These are phyloP conservation scores for Melaleuca alternifolia DNA, from an alignment of 345 rosid species.

Conservation along the genomic window DNA sequence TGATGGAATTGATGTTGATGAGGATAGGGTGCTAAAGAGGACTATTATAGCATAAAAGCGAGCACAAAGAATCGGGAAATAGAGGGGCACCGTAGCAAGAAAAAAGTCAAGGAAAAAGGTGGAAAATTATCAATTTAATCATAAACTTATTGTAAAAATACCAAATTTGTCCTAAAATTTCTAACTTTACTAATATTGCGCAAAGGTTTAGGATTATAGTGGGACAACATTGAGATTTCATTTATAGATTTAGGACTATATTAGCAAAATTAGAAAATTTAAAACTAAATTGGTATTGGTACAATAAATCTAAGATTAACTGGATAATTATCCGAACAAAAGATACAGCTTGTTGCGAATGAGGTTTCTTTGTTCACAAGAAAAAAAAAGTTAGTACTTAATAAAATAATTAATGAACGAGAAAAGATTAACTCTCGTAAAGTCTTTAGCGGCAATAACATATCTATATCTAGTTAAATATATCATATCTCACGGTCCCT, in stretches of 20 bases:
- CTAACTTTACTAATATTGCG: no score
- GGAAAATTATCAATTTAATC: neutral
- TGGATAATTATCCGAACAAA: neutral
- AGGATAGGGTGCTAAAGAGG: neutral
- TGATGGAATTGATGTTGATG: neutral
- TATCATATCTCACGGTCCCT: neutral
- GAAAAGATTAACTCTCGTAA: neutral
- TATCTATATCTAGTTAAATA: no score
- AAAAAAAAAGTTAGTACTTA: neutral
- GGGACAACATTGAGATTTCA: no score
- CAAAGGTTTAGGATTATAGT: no score
- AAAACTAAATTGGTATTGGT: rapidly evolving
- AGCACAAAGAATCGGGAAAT: neutral
- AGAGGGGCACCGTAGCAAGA: neutral
- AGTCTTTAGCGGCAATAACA: neutral
- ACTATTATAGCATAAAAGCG: neutral
- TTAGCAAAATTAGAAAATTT: neutral
- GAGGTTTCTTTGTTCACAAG: neutral
- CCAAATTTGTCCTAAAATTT: rapidly evolving
- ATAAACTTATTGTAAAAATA: neutral
- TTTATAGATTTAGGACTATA: neutral
- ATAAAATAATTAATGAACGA: neutral
- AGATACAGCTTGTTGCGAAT: neutral
- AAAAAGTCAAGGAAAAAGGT: neutral
- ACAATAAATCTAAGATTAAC: neutral